phyloP scores from a whole-genome alignment of 306 rosid species.

The Urtica urens region DNA sequence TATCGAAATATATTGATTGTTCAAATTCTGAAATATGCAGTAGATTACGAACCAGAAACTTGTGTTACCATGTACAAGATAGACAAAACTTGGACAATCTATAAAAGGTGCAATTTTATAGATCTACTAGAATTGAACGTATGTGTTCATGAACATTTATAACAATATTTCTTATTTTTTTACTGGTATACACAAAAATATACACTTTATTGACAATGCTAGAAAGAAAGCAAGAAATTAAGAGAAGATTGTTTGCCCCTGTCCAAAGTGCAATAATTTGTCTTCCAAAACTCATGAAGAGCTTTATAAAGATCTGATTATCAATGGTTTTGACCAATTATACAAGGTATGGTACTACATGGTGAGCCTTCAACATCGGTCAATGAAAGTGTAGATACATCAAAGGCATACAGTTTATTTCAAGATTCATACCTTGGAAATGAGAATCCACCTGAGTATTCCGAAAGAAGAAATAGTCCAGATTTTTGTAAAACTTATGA shows the following conservation, averaged over 20 bases:
- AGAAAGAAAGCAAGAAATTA: background rate
- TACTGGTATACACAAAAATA: background rate
- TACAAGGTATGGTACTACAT: background rate
- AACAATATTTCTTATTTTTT: background rate
- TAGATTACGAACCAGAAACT: too few relatives aligned
- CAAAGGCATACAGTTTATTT: background rate
- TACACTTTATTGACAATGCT: background rate
- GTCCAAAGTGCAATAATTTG: background rate
- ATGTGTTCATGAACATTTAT: too few relatives aligned
- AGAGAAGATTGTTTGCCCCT: background rate
- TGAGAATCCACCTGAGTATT: background rate
- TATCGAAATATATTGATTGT: too few relatives aligned
- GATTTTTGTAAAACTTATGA: background rate
- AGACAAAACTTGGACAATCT: too few relatives aligned
- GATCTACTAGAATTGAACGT: too few relatives aligned
- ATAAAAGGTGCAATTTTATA: too few relatives aligned
- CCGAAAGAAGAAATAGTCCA: background rate
- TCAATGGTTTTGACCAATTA: background rate
- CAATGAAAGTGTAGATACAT: background rate
- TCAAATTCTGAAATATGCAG: too few relatives aligned
- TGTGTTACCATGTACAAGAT: too few relatives aligned
- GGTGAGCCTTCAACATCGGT: background rate
- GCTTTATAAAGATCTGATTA: background rate
- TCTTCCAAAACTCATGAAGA: background rate
- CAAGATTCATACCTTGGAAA: background rate